A percentile compares a stretch with the other conserved stretches of the same genome.
Evolutionary conservation across 78 protist genomes (phyloP).

Genomic region (Protostelium mycophagum): DNA sequence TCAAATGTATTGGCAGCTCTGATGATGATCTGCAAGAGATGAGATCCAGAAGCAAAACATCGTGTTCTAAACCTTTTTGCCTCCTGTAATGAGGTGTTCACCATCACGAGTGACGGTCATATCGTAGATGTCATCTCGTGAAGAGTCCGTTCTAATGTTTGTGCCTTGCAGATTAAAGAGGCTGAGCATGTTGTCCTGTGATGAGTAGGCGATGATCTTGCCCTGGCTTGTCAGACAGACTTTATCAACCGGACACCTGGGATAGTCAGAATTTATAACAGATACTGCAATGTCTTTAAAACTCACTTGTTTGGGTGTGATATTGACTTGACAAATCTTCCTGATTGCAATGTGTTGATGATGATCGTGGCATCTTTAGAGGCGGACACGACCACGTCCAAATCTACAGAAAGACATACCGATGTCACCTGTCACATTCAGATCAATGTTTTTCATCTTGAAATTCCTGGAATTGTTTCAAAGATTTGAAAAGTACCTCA

Average conservation of each 20-base stretch:
- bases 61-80: neutral
- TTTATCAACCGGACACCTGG: neutral
- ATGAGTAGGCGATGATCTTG: neutral
- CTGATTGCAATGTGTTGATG: conserved; percentile 22
- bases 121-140: neutral
- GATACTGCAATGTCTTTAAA: no score
- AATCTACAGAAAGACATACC: conserved; percentile 8
- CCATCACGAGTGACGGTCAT: neutral
- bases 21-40: neutral
- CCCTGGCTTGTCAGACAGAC: neutral
- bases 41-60: neutral
- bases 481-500: conserved; percentile 7
- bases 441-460: no score
- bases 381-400: conserved; percentile 25
- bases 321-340: conserved; percentile 19
- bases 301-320: conserved; percentile 24
- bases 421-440: neutral
- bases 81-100: neutral
- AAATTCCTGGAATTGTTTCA: neutral
- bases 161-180: neutral
- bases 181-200: neutral
- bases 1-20: neutral
- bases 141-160: neutral
- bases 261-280: no score
- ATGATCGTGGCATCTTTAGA: conserved; percentile 44